Evolutionary conservation across 2,329 filamentous ascomycete species (phyloP), one percentile per base, ranked within the genome.

Genomic region (Aspergillus flavus): DNA sequence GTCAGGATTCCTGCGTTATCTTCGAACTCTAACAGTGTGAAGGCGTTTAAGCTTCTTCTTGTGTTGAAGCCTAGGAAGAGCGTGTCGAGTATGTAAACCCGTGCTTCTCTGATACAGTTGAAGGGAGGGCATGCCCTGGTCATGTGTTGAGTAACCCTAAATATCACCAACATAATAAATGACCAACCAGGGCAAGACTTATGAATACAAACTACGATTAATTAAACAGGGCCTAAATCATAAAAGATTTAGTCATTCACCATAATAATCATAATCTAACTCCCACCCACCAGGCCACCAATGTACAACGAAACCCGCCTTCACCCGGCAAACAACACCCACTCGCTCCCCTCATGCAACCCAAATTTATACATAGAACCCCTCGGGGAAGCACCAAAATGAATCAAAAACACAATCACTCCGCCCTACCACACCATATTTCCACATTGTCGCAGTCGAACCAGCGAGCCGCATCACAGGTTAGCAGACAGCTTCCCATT

Each of bases 401-500:
- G 5, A 11, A 50, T 50, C 7, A 50, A 28, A 16, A 50, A 19
- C 26, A 50, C 26, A 30, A 30, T 50, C 26, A 14, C 23, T 50
- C 26, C 26, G 5, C 26, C 0, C 23, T 30, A 32, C 30, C 5
- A 16, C 26, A 50, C 46, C 26, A 6, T 28, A 19, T 1, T 50
- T 30, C 9, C 14, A 46, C 45, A 23, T 6, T 28, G 6, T 14
- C 3, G 23, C 46, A 28, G 23, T 50, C 28, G n/a, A 36, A 23
- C 52, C 52, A 55, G 32, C 34, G n/a, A 55, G 12, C 45, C 30
- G 30, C 30, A 12, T 69, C 36, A 75, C 45, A 76, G 61, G 43
- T 75, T 73, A 19, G 71, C 65, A 23, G 71, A 66, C 56, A 69
- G 66, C 45, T 68, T 63, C 2, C 79, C 79, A 4, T 72, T 69